These are phyloP conservation scores for Physcomitrium patens DNA, from an alignment of 225 moss, liverwort and hornwort genomes.

Conservation along the genomic window DNA sequence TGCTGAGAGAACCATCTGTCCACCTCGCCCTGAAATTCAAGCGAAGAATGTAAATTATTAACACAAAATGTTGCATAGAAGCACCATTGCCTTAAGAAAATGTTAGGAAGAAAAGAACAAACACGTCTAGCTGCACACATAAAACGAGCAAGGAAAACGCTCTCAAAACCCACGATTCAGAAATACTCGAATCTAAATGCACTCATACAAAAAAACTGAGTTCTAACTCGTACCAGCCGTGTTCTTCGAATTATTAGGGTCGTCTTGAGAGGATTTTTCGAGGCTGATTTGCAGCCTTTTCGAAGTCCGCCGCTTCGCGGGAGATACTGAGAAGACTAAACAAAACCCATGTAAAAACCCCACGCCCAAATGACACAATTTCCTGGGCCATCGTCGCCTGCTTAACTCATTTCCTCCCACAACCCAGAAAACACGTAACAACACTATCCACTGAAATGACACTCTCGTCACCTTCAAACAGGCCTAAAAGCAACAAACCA, in stretches of 20 bases:
- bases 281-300: conserved; percentile 35
- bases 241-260: conserved; percentile 39
- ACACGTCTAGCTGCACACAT: neutral
- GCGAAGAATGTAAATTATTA: conserved; percentile 6
- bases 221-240: conserved; percentile 33
- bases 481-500: neutral
- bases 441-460: conserved; percentile 4
- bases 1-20: conserved; percentile 27
- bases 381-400: too few relatives aligned
- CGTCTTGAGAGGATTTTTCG: conserved; percentile 47
- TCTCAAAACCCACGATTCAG: neutral
- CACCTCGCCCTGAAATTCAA: conserved; percentile 41
- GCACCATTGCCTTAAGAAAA: neutral
- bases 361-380: neutral
- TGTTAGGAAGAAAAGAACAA: neutral
- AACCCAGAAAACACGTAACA: neutral
- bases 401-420: neutral
- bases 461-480: neutral
- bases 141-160: neutral
- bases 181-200: neutral
- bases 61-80: neutral
- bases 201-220: neutral
- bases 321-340: conserved; percentile 15
- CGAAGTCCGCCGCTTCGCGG: conserved; percentile 41
- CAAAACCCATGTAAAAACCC: neutral